phyloP scores from a whole-genome alignment of 352 stramenopile species.

The Phytophthora aleatoria region DNA sequence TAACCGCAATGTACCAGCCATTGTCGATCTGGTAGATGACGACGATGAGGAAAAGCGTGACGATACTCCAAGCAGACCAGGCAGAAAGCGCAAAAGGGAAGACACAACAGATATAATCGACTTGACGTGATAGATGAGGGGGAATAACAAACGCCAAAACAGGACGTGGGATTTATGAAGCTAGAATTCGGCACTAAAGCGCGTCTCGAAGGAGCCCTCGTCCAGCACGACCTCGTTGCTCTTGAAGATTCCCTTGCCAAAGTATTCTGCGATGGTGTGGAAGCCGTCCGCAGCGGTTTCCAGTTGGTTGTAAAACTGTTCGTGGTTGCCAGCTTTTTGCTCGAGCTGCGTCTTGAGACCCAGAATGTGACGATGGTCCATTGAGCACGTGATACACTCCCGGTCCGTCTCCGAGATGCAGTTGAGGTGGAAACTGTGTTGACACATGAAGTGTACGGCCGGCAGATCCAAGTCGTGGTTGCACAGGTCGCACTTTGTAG shows the following conservation, averaged over 20 bases:
- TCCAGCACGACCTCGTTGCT: constrained; percentile 69
- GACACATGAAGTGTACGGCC: constrained; percentile 92
- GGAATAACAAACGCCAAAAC: not conserved
- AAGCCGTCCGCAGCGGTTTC: constrained; percentile 90
- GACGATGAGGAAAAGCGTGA: constrained; percentile 9
- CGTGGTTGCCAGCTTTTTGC: constrained; percentile 89
- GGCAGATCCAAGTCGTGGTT: constrained; percentile 90
- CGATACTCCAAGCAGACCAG: not conserved
- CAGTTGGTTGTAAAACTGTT: constrained; percentile 94
- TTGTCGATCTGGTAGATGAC: constrained; percentile 26
- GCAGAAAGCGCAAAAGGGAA: constrained; percentile 20
- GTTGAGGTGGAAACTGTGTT: constrained; percentile 91
- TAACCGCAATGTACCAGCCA: not conserved
- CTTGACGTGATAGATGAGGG: constrained; percentile 24
- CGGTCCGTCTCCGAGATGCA: constrained; percentile 90
- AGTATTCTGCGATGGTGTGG: constrained; percentile 91
- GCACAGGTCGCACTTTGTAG: constrained; percentile 90
- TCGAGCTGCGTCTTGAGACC: constrained; percentile 88
- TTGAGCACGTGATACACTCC: constrained; percentile 89
- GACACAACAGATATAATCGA: constrained; percentile 29
- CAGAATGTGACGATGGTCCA: constrained; percentile 86
- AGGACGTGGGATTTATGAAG: constrained; percentile 1
- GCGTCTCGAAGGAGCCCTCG: constrained; percentile 68
- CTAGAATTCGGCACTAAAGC: constrained; percentile 89
- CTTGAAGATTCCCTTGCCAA: constrained; percentile 94